A percentile compares a stretch with the other conserved stretches of the same genome.
Evolutionary conservation across 2,329 filamentous ascomycete genomes (phyloP).

Genomic region (Diaporthe sp.): DNA sequence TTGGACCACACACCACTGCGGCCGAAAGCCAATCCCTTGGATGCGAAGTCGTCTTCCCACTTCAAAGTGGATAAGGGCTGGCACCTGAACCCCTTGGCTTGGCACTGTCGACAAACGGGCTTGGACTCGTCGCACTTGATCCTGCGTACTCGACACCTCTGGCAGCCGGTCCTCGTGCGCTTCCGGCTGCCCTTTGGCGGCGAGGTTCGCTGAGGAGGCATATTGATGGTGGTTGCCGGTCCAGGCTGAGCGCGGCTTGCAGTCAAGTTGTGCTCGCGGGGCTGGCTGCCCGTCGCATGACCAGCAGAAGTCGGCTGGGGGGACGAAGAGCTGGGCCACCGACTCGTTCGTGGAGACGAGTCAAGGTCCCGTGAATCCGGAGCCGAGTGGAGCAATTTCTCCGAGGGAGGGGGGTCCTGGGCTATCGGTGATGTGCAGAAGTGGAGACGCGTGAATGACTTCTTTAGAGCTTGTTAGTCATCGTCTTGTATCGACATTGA

Average conservation of each 20-base stretch:
- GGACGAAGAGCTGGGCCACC: not conserved
- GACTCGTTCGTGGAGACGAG: not conserved
- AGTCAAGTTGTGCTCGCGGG: not conserved
- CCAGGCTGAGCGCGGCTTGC: not conserved
- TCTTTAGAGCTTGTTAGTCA: not conserved
- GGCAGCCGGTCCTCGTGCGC: constrained; percentile 34
- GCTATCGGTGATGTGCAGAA: not conserved
- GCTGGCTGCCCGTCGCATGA: not conserved
- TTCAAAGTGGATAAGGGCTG: constrained; percentile 40
- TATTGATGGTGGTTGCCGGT: not conserved
- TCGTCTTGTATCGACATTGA: not conserved
- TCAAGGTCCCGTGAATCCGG: not conserved
- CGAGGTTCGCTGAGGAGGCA: constrained; percentile 13
- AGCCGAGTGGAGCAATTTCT: constrained; percentile 15
- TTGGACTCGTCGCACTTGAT: constrained; percentile 38
- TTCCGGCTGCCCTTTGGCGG: not conserved
- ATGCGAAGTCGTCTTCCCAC: constrained; percentile 54
- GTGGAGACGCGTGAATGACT: not conserved
- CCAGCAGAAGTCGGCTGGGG: not conserved
- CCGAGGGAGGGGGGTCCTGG: constrained; percentile 3
- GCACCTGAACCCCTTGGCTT: constrained; percentile 21
- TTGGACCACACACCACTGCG: constrained; percentile 57
- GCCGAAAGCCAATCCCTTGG: constrained; percentile 58
- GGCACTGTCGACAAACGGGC: constrained; percentile 38
- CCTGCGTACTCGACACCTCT: constrained; percentile 37